phyloP scores from a whole-genome alignment of 176 grass and related monocot genomes.

The Phoenix roebelenii region DNA sequence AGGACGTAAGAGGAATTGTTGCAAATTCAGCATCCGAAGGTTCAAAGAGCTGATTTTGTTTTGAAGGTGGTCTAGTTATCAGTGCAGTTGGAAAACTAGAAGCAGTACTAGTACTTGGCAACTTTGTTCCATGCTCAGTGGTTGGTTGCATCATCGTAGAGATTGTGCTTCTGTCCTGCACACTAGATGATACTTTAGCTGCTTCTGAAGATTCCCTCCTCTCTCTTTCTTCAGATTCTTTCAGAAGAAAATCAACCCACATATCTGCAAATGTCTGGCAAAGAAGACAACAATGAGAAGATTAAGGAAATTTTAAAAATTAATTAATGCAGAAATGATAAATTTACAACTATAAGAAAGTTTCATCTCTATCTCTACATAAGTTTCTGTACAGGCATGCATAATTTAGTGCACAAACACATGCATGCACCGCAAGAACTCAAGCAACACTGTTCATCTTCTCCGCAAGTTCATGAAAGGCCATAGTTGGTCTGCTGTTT shows the following conservation, averaged over 20 bases:
- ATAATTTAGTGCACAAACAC: too few relatives aligned
- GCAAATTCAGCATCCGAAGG: conserved; percentile 31
- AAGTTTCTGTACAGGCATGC: too few relatives aligned
- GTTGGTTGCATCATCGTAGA: neutral
- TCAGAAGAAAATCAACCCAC: conserved; percentile 97
- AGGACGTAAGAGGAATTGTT: conserved; percentile 28
- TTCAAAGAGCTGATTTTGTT: conserved; percentile 16
- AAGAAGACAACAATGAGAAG: neutral
- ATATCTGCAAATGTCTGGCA: conserved; percentile 82
- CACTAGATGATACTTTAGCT: conserved; percentile 4
- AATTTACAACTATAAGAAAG: too few relatives aligned
- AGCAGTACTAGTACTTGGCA: conserved; percentile 6
- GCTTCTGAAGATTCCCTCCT: conserved; percentile 55
- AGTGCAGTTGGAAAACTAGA: conserved; percentile 3
- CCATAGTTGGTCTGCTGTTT: too few relatives aligned
- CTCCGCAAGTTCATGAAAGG: too few relatives aligned
- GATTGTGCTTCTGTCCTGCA: conserved; percentile 12
- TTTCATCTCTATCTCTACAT: too few relatives aligned
- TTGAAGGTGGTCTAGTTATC: conserved; percentile 17
- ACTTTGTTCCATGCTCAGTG: neutral
- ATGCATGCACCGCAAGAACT: too few relatives aligned
- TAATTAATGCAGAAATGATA: neutral
- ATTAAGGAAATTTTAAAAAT: neutral
- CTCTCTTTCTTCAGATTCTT: conserved; percentile 96
- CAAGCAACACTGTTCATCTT: too few relatives aligned